phyloP scores from a whole-genome alignment of 2,329 filamentous ascomycete species.

The Pleurostoma richardsiae region DNA sequence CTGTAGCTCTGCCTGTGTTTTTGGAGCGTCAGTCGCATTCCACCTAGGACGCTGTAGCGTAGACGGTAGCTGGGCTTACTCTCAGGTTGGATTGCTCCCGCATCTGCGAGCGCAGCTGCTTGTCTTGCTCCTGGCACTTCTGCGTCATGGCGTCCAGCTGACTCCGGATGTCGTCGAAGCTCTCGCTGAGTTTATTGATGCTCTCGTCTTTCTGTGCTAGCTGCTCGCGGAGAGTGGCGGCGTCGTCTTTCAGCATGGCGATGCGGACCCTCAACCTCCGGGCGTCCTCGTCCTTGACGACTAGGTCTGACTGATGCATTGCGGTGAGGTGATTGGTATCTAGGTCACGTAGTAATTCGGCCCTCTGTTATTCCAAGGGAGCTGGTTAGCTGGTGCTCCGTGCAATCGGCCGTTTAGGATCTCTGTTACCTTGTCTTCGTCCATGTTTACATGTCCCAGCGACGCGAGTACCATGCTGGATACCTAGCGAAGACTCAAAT shows the following conservation, averaged over 20 bases:
- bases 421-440: constrained; percentile 27
- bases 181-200: constrained; percentile 40
- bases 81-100: constrained; percentile 42
- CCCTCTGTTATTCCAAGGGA: constrained; percentile 26
- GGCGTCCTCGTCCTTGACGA: constrained; percentile 70
- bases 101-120: constrained; percentile 41
- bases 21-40: constrained; percentile 10
- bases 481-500: no score
- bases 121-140: constrained; percentile 37
- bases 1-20: constrained; percentile 61
- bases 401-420: neutral
- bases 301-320: constrained; percentile 58
- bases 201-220: constrained; percentile 55
- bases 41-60: neutral
- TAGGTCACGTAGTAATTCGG: constrained; percentile 45
- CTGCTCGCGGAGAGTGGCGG: constrained; percentile 60
- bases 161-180: constrained; percentile 30
- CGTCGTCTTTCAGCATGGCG: constrained; percentile 71
- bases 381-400: neutral
- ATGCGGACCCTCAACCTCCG: constrained; percentile 65
- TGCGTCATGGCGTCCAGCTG: constrained; percentile 39
- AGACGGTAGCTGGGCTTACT: constrained; percentile 23
- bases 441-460: constrained; percentile 26
- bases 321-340: constrained; percentile 67
- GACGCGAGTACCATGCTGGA: constrained; percentile 7